phyloP scores from a whole-genome alignment of 768 basidiomycete species.

The Phylloporus sp. region DNA sequence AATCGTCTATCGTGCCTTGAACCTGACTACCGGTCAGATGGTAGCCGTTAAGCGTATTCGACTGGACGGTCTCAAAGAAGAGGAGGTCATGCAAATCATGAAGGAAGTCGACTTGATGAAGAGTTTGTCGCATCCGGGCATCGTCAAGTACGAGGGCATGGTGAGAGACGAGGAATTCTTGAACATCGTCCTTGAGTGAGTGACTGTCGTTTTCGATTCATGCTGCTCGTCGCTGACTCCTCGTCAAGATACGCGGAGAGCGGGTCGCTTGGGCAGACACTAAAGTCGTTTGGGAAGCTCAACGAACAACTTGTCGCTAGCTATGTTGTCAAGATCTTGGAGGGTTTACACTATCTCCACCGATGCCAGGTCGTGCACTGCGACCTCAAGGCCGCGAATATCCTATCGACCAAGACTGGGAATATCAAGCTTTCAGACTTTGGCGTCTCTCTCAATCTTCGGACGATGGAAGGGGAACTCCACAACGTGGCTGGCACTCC shows the following conservation, averaged over 20 bases:
- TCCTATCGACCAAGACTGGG: conserved; percentile 96
- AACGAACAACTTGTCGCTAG: conserved; percentile 88
- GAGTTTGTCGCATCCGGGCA: conserved; percentile 86
- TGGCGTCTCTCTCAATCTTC: conserved; percentile 92
- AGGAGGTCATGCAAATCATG: conserved; percentile 88
- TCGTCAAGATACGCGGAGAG: conserved; percentile 84
- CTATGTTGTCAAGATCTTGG: conserved; percentile 95
- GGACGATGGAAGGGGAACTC: conserved; percentile 81
- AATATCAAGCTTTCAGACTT: conserved; percentile 98
- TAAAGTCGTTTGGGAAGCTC: conserved; percentile 90
- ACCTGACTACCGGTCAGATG: conserved; percentile 91
- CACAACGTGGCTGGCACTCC: conserved; percentile 92
- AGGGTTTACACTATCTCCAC: conserved; percentile 93
- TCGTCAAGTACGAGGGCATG: conserved; percentile 98
- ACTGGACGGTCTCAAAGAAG: conserved; percentile 84
- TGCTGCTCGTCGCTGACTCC: conserved; percentile 13
- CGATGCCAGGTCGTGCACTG: conserved; percentile 89
- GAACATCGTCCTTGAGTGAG: conserved; percentile 92
- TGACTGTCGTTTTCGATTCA: neutral
- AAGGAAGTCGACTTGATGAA: conserved; percentile 91
- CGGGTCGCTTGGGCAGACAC: conserved; percentile 88
- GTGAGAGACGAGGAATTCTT: conserved; percentile 81
- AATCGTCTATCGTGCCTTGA: conserved; percentile 89
- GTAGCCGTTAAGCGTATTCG: conserved; percentile 98
- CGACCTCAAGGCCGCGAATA: conserved; percentile 97